Conservation (phyloP, 2,329 filamentous ascomycete genomes). For the Sporothrix protearum region DNA sequence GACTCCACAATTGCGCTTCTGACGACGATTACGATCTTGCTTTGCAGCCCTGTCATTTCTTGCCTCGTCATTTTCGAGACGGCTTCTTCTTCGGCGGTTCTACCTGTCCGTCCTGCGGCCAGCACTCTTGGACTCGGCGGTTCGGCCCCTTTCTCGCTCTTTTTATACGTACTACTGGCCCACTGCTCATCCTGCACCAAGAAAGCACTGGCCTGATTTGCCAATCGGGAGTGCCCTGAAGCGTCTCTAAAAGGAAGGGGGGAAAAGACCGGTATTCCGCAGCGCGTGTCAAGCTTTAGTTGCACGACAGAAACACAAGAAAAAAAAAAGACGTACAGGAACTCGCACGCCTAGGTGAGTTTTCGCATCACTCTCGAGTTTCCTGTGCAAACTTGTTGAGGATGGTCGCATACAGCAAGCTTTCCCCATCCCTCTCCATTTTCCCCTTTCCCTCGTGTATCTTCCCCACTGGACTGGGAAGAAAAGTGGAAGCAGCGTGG, state of each 20-base stretch:
- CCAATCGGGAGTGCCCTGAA: conserved; percentile 14
- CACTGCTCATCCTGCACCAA: conserved; percentile 10
- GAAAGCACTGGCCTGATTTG: conserved; percentile 14
- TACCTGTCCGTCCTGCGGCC: background rate
- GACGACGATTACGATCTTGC: conserved; percentile 10
- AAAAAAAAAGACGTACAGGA: background rate
- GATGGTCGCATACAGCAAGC: background rate
- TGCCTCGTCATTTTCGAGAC: background rate
- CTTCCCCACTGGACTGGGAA: background rate
- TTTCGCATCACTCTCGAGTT: background rate
- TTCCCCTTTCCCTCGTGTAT: background rate
- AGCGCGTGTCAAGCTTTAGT: background rate
- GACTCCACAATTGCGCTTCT: background rate
- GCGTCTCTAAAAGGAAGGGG: background rate
- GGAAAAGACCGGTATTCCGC: background rate
- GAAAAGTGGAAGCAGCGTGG: background rate
- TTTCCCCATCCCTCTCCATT: background rate
- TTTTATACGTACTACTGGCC: conserved; percentile 17
- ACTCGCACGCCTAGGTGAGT: conserved; percentile 8
- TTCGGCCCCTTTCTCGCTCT: conserved; percentile 26
- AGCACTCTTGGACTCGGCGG: conserved; percentile 8
- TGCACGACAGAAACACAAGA: background rate
- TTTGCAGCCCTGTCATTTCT: background rate
- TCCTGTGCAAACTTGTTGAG: background rate
- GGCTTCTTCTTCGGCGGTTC: conserved; percentile 14